These are phyloP conservation scores for Trypanosoma conorhini DNA, from an alignment of 208 protist genomes.

Conservation along the genomic window DNA sequence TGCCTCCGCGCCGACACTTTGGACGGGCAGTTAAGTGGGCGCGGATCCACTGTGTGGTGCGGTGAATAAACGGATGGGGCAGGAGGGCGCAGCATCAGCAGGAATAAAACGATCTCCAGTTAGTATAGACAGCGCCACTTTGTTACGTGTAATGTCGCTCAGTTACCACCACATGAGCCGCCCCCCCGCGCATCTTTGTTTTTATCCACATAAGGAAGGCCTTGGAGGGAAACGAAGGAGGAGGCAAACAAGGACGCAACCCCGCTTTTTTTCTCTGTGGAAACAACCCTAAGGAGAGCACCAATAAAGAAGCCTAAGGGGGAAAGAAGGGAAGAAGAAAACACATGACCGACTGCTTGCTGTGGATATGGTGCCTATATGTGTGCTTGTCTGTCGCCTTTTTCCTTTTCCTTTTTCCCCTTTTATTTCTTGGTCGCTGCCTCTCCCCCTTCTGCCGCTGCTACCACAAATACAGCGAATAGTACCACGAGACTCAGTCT, in stretches of 20 bases:
- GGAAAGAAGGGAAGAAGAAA: not conserved
- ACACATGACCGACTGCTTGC: not conserved
- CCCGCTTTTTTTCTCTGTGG: not conserved
- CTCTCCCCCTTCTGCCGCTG: not conserved
- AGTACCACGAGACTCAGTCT: not conserved
- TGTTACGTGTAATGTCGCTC: not conserved
- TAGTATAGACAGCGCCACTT: not conserved
- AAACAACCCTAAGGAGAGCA: not conserved
- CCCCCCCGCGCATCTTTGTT: not conserved
- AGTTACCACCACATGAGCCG: not conserved
- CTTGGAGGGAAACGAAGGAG: not conserved
- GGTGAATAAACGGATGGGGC: not conserved
- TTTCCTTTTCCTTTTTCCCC: constrained; percentile 5
- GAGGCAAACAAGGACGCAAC: too few relatives aligned
- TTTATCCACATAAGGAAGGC: not conserved
- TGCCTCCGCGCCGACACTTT: not conserved
- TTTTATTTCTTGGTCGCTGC: constrained; percentile 1
- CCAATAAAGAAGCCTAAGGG: not conserved
- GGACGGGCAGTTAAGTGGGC: not conserved
- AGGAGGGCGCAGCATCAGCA: not conserved
- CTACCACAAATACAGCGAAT: not conserved
- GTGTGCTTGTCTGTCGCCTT: not conserved
- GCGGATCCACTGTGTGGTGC: not conserved
- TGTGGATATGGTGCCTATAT: not conserved
- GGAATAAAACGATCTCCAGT: not conserved